These are phyloP conservation scores for Botrytis cinerea DNA, from an alignment of 2,329 filamentous ascomycete species.

Conservation along the genomic window DNA sequence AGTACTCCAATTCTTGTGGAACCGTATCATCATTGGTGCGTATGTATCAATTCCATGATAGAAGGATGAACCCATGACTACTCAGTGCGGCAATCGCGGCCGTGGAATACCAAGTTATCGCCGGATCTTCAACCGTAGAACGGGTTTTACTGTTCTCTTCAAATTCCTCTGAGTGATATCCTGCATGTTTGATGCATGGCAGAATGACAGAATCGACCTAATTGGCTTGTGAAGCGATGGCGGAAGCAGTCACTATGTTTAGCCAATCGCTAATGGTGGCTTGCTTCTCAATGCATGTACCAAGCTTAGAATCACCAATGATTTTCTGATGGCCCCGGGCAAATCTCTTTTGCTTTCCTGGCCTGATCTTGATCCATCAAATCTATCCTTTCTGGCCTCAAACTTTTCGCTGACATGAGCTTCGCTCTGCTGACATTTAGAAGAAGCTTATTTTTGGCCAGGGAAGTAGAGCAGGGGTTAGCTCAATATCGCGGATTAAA, in stretches of 20 bases:
- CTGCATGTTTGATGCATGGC: background rate
- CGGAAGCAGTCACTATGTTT: background rate
- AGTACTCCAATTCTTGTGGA: background rate
- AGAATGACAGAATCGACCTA: background rate
- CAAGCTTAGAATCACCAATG: background rate
- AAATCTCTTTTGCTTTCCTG: background rate
- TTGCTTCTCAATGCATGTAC: background rate
- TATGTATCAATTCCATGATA: background rate
- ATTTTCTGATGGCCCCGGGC: background rate
- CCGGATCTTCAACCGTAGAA: background rate
- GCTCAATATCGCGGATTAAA: background rate
- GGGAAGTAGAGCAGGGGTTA: background rate
- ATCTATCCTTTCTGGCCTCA: background rate
- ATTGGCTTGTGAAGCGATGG: background rate
- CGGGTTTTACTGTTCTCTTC: background rate
- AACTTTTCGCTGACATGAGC: constrained; percentile 18
- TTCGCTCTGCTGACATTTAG: constrained; percentile 10
- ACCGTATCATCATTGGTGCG: background rate
- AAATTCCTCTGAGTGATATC: background rate
- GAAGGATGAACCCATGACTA: background rate
- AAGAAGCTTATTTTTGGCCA: constrained; percentile 14
- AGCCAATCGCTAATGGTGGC: background rate
- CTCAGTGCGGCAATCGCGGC: background rate
- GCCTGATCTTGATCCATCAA: background rate
- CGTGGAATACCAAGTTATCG: constrained; percentile 3